Evolutionary conservation across 768 basidiomycete species (phyloP).

Genomic region (Heimioporus sp.): DNA sequence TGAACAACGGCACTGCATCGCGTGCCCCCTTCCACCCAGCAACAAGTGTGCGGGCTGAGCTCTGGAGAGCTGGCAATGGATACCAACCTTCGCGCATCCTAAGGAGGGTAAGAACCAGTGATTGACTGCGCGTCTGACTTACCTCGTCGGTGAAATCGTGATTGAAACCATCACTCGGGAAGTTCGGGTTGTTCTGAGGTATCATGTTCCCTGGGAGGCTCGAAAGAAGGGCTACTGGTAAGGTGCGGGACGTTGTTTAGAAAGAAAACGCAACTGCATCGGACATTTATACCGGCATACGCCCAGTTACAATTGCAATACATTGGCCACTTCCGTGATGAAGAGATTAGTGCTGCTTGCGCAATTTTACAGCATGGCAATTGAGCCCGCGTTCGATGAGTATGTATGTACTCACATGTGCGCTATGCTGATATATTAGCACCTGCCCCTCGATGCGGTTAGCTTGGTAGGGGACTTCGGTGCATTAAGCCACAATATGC

Average conservation of each 20-base stretch:
- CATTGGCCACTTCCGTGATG: neutral
- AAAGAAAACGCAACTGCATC: neutral
- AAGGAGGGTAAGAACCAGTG: constrained; percentile 6
- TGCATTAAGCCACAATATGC: neutral
- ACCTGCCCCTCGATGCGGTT: constrained; percentile 4
- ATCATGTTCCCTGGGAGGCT: constrained; percentile 14
- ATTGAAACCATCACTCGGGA: constrained; percentile 25
- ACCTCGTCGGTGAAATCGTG: constrained; percentile 32
- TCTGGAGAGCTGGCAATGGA: constrained; percentile 29
- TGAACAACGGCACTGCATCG: constrained; percentile 16
- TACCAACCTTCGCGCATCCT: constrained; percentile 25
- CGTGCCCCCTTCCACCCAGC: constrained; percentile 15
- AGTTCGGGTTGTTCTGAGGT: constrained; percentile 16
- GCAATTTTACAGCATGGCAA: constrained; percentile 24
- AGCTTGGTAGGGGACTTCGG: neutral
- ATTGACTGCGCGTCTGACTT: neutral
- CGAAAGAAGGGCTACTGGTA: neutral
- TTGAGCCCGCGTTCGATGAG: constrained; percentile 8
- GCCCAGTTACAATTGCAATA: neutral
- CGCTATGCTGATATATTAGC: constrained; percentile 9
- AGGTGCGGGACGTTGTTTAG: constrained; percentile 1
- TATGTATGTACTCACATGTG: constrained; percentile 1
- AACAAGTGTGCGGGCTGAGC: constrained; percentile 21
- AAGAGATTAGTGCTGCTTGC: neutral
- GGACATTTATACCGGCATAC: constrained; percentile 19